phyloP scores from a whole-genome alignment of 257 asterid genomes.

The Buddleja alternifolia region DNA sequence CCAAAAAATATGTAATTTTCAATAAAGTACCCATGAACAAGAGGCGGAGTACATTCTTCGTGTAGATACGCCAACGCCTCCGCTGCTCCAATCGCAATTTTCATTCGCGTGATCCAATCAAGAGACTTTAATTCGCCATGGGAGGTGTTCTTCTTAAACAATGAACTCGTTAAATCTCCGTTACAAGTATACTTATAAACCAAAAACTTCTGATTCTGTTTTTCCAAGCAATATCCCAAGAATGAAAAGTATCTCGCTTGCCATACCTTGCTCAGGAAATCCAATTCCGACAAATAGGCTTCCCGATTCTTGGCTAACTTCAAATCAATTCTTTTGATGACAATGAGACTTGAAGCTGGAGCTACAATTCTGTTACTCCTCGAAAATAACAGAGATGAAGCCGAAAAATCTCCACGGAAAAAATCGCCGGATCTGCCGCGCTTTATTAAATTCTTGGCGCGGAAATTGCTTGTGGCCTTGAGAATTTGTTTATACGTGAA shows the following conservation, averaged over 20 bases:
- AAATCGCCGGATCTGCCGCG: conserved; percentile 61
- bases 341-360: conserved; percentile 36
- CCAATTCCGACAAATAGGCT: conserved; percentile 42
- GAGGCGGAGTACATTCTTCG: conserved; percentile 55
- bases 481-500: too few species aligned
- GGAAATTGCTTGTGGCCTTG: conserved; percentile 54
- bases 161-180: conserved; percentile 58
- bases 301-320: conserved; percentile 39
- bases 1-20: too few species aligned
- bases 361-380: too few species aligned
- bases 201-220: conserved; percentile 46
- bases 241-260: conserved; percentile 55
- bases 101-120: conserved; percentile 65
- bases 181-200: conserved; percentile 53
- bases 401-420: conserved; percentile 44
- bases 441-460: conserved; percentile 42
- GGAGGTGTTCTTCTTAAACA: conserved; percentile 44
- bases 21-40: conserved; percentile 59
- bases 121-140: conserved; percentile 39
- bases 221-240: conserved; percentile 54
- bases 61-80: conserved; percentile 56
- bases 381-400: too few species aligned
- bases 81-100: conserved; percentile 63
- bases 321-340: conserved; percentile 46
- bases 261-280: conserved; percentile 45